Evolutionary conservation across 1,284 basidiomycete genomes (phyloP), one percentile per base, ranked within the genome.

Genomic region (Amylostereum areolatum): DNA sequence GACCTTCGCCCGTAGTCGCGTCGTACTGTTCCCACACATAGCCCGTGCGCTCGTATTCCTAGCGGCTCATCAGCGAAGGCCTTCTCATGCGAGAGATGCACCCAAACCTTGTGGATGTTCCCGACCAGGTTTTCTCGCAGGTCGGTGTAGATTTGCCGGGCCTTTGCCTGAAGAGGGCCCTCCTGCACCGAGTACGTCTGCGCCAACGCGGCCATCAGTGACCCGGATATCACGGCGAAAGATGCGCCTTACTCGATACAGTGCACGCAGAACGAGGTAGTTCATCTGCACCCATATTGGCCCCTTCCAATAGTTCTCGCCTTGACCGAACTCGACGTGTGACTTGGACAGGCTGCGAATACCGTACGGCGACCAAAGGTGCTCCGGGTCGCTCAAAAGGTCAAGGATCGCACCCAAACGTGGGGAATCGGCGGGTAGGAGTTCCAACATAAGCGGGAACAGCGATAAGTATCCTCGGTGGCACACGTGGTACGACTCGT

Each of bases 1-100:
- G 79, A 1, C 94, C 94, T 60, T 89, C 78, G 10, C 94, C 94
- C 8, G 81, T 90, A 7, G 73, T 67, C 0, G 92, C 72, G 62
- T 97, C 87, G 65, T 97, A 97, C 66, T 97, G 95, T 66, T 97
- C 94, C 92, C 94, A 97, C 8, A 93, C 90, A 63, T 92, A 95
- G 6, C 92, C 93, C 1, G 93, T 97, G 29, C 88, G 79, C 59
- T 89, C 73, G 64, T 93, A 97, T 67, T 97, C 92, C 88, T 94
- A 60, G 41, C 36, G 52, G 24, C 35, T 28, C 31, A 43, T 25
- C 12, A 42, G 31, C 25, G 30, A 35, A 18, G 18, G 18, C 18
- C 18, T 18, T 18, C 18, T 18, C 18, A 18, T 18, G 18, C 18
- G 18, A 18, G 18, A 18, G 18, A 27, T 30, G 9, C 1, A 41